Evolutionary conservation across 225 moss, liverwort and hornwort species (phyloP), one percentile per base, ranked within the genome.

Genomic region (Pseudoscleropodium purum): DNA sequence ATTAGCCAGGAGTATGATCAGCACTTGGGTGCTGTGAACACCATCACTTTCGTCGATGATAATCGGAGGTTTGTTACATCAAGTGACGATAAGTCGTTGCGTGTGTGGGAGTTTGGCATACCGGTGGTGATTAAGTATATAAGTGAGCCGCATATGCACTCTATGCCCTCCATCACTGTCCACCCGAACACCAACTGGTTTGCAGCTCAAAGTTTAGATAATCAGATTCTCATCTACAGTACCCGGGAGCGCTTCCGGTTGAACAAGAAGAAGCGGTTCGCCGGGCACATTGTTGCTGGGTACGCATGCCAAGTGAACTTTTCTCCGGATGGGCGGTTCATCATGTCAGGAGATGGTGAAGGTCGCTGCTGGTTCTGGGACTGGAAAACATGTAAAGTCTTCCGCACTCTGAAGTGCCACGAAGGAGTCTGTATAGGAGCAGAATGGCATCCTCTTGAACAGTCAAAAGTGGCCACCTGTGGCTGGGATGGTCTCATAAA

Each of bases 361-460:
- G 99, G 99, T 51, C 96, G 96, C 81, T 99, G 99, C 90, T 99
- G 99, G 97, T 99, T 99, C 65, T 99, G 99, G 99, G 97, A 99
- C 89, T 99, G 99, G 99, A 99, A 99, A 87, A 97, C 99, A 51
- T 99, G 99, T 89, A 97, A 97, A 92, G 97, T 99, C 61, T 97
- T 99, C 84, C 96, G 97, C 67, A 99, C 96, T 49, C 87, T 99
- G 9, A 99, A 99, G 92, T 96, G 97, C 62, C 99, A 99, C 51
- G 99, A 99, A 79, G 91, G 97, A 70, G 99, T 99, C n/a, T 97
- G 99, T 84, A 97, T 97, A 80, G 99, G 99, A 64, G 96, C 95
- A 75, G 99, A 99, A 86, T 99, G 99, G 99, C 99, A 99, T 95
- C 99, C 99, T 74, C 87, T 99, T 91, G 99, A 97, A 89, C 97